Conservation (phyloP, 2,329 filamentous ascomycete genomes). For the Botrytis hyacinthi region DNA sequence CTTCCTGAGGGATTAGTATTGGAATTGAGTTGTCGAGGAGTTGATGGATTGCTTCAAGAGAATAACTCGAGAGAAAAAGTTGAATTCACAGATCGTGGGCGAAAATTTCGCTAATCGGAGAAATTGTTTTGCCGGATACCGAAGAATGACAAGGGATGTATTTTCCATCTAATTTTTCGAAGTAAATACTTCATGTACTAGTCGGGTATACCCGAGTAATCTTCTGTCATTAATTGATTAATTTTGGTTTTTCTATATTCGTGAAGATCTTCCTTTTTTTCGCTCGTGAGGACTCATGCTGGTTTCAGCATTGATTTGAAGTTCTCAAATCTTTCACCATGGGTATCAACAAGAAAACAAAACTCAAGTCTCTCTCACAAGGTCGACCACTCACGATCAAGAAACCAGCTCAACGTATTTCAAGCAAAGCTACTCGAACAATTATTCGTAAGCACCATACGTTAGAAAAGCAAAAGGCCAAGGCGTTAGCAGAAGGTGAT, state of each 20-base stretch:
- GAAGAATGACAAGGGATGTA: neutral
- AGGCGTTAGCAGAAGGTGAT: constrained; percentile 56
- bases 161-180: neutral
- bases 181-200: neutral
- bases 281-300: neutral
- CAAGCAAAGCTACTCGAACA: constrained; percentile 60
- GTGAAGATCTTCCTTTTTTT: constrained; percentile 13
- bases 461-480: constrained; percentile 59
- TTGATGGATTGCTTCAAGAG: constrained; percentile 20
- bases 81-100: constrained; percentile 18
- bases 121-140: neutral
- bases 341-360: constrained; percentile 45
- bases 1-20: constrained; percentile 30
- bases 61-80: neutral
- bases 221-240: neutral
- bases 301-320: neutral
- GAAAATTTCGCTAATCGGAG: constrained; percentile 15
- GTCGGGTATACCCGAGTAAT: too few relatives aligned
- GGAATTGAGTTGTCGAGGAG: constrained; percentile 25
- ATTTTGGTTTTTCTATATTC: neutral
- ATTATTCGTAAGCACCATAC: constrained; percentile 67
- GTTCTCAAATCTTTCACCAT: constrained; percentile 38
- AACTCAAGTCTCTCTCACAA: constrained; percentile 48
- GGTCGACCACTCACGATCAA: constrained; percentile 53
- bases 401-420: constrained; percentile 55